A percentile compares a stretch with the other conserved stretches of the same genome.
phyloP scores from a whole-genome alignment of 495 filamentous ascomycete species.

The Barbatosphaeria neglecta region DNA sequence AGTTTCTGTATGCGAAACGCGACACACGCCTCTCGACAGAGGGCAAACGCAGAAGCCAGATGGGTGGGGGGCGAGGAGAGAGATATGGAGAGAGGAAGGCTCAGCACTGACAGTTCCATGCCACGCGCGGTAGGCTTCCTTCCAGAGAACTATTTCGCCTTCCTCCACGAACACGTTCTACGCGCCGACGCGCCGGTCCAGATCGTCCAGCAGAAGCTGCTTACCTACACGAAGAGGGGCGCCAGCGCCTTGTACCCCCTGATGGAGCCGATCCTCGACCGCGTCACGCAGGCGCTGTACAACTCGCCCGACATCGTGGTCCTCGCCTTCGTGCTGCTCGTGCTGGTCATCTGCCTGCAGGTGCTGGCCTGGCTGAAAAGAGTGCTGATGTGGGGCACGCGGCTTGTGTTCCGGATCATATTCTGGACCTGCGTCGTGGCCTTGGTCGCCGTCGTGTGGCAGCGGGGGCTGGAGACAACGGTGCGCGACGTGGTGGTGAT shows the following conservation, averaged over 20 bases:
- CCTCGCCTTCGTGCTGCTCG: conserved; percentile 38
- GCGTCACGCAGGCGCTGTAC: conserved; percentile 22
- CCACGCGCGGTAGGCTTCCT: conserved; percentile 21
- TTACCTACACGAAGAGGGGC: conserved; percentile 20
- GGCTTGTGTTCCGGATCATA: conserved; percentile 41
- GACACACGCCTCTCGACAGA: too few relatives aligned
- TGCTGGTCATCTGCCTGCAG: conserved; percentile 50
- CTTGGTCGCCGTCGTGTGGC: conserved; percentile 45
- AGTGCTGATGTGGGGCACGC: conserved; percentile 63
- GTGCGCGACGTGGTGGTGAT: conserved; percentile 38
- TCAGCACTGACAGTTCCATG: not conserved
- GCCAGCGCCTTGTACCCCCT: conserved; percentile 20
- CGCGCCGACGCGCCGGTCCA: conserved; percentile 23
- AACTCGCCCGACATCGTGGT: conserved; percentile 49
- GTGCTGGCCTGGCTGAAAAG: conserved; percentile 55
- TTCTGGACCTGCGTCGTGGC: conserved; percentile 47
- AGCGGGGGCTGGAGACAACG: conserved; percentile 50
- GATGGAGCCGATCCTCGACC: conserved; percentile 36
- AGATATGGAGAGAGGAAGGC: conserved; percentile 7
- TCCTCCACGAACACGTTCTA: conserved; percentile 24
- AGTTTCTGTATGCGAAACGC: too few relatives aligned
- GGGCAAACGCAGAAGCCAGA: too few relatives aligned
- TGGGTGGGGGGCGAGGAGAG: too few relatives aligned
- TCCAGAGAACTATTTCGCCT: conserved; percentile 22
- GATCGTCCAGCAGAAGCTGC: conserved; percentile 14